These are phyloP conservation scores for Solanum etuberosum DNA, from an alignment of 257 asterid genomes.

Conservation along the genomic window DNA sequence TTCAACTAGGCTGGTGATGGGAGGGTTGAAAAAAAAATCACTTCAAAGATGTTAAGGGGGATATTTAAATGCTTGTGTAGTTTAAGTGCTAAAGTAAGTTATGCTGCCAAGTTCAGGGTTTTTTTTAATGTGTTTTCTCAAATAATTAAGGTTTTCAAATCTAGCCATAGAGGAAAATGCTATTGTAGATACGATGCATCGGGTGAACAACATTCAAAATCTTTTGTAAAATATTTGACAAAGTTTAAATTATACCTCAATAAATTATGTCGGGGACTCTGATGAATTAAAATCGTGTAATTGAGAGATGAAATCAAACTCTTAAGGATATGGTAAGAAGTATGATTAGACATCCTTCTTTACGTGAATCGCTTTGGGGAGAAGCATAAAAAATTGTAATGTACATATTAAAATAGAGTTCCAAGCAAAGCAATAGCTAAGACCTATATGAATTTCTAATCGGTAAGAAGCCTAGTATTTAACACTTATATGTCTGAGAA, in stretches of 20 bases:
- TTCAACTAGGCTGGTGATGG: too few species aligned
- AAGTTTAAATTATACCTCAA: too few species aligned
- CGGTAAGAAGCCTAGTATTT: neutral
- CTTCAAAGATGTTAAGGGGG: too few species aligned
- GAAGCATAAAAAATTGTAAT: too few species aligned
- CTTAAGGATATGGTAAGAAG: neutral
- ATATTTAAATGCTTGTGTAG: too few species aligned
- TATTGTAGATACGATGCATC: neutral
- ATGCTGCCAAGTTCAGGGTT: too few species aligned
- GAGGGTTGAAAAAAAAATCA: too few species aligned
- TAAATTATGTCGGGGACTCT: too few species aligned
- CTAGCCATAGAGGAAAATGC: neutral
- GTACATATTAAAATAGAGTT: too few species aligned
- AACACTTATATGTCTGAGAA: neutral
- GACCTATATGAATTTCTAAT: neutral
- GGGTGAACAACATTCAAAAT: neutral
- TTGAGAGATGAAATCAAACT: neutral
- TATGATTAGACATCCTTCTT: neutral
- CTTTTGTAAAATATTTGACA: neutral
- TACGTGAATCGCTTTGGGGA: too few species aligned
- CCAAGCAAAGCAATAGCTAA: neutral
- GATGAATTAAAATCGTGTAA: neutral
- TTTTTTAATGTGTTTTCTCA: too few species aligned
- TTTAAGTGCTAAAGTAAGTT: too few species aligned
- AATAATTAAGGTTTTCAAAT: neutral